A percentile compares a stretch with the other conserved stretches of the same genome.
phyloP scores from a whole-genome alignment of 352 stramenopile genomes.

The Heterotrichella gracilis region DNA sequence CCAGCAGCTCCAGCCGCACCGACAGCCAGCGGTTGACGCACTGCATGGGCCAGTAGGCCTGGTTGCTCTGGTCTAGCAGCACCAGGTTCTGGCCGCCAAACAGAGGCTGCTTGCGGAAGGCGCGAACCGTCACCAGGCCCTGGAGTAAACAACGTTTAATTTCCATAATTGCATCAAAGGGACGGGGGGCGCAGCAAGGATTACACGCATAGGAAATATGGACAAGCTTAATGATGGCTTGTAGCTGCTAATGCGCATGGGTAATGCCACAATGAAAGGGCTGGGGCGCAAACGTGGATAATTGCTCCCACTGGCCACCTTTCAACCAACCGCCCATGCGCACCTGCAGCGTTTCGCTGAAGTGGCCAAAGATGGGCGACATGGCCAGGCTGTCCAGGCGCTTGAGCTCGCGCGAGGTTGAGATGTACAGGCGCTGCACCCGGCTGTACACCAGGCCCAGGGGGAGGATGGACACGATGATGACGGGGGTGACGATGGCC shows the following conservation, averaged over 20 bases:
- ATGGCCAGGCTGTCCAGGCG: constrained; percentile 37
- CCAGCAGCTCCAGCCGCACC: constrained; percentile 53
- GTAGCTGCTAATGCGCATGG: background rate
- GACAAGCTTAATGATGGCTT: background rate
- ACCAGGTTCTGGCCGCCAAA: constrained; percentile 21
- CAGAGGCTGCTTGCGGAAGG: constrained; percentile 16
- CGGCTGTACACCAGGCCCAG: constrained; percentile 32
- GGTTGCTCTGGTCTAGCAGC: constrained; percentile 22
- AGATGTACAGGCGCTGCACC: constrained; percentile 60
- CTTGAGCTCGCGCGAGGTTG: constrained; percentile 44
- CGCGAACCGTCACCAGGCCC: constrained; percentile 33
- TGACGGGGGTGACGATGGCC: constrained; percentile 27
- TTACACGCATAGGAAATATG: background rate
- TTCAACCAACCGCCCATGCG: no score
- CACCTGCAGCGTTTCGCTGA: constrained; percentile 71
- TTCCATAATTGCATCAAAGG: no score
- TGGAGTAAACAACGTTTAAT: no score
- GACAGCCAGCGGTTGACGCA: constrained; percentile 67
- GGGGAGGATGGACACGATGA: constrained; percentile 27
- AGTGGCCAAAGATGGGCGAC: constrained; percentile 64
- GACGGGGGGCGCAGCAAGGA: no score
- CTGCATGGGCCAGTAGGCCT: constrained; percentile 52
- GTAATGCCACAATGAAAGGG: background rate
- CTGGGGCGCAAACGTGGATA: constrained; percentile 14
- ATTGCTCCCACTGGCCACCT: no score